Evolutionary conservation across 2,329 filamentous ascomycete species (phyloP).

Genomic region (Madurella mycetomatis): DNA sequence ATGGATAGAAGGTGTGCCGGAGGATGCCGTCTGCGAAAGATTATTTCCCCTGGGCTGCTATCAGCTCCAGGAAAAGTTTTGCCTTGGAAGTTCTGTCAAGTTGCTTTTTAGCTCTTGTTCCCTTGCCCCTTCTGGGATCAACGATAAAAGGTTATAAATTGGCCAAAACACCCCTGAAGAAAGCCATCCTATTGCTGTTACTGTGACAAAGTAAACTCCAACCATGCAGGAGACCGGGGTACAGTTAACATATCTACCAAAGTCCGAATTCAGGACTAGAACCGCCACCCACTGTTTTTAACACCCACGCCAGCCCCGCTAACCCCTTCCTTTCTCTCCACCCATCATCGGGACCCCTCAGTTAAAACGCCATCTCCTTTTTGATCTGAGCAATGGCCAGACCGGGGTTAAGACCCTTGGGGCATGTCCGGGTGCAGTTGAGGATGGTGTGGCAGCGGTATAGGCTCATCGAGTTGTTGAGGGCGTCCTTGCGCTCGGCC

Average conservation of each 20-base stretch:
- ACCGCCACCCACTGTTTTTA: constrained; percentile 7
- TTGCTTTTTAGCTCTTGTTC: not conserved
- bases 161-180: constrained; percentile 3
- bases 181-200: constrained; percentile 22
- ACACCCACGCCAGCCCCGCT: constrained; percentile 4
- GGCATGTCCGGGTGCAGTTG: constrained; percentile 96
- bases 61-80: not conserved
- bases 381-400: constrained; percentile 96
- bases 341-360: not conserved
- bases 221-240: constrained; percentile 30
- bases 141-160: not conserved
- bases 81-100: not conserved
- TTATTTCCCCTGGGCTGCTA: not conserved
- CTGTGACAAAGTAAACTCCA: constrained; percentile 33
- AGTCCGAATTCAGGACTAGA: constrained; percentile 8
- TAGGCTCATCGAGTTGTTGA: constrained; percentile 98
- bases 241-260: constrained; percentile 27
- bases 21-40: not conserved
- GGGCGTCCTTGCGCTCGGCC: constrained; percentile 78
- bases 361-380: constrained; percentile 78
- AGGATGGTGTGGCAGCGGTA: constrained; percentile 99
- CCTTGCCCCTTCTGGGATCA: not conserved
- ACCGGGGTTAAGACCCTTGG: constrained; percentile 96
- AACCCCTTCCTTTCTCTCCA: not conserved
- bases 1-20: not conserved